phyloP scores from a whole-genome alignment of 495 filamentous ascomycete genomes.

The Penicillium maclennaniae region DNA sequence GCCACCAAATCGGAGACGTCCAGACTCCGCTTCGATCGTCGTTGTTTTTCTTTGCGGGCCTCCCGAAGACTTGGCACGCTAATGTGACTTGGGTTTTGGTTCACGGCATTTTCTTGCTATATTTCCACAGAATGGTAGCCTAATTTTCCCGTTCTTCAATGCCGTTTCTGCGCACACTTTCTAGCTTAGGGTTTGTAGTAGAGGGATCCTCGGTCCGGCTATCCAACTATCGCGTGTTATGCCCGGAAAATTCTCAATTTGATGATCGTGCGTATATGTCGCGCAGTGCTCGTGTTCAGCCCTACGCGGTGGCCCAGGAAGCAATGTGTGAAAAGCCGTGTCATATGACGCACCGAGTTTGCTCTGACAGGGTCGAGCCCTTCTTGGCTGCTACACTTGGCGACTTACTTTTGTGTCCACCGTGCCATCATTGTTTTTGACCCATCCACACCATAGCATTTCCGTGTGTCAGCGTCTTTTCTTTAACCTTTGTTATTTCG shows the following conservation, averaged over 20 bases:
- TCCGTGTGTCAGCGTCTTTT: not conserved
- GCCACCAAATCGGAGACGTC: not conserved
- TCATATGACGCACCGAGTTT: not conserved
- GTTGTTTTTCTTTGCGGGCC: not conserved
- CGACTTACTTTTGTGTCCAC: not conserved
- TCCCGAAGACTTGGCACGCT: constrained; percentile 2
- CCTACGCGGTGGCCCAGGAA: not conserved
- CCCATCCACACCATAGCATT: not conserved
- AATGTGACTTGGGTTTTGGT: not conserved
- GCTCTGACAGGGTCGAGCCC: not conserved
- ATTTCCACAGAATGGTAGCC: not conserved
- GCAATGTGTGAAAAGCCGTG: not conserved
- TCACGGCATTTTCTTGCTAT: not conserved
- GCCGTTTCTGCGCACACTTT: not conserved
- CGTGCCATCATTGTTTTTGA: not conserved
- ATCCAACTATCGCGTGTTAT: not conserved
- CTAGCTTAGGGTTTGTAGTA: not conserved
- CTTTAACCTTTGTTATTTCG: not conserved
- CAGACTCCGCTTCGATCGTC: constrained; percentile 2
- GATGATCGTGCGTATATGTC: not conserved
- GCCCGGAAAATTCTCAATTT: not conserved
- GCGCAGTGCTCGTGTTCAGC: not conserved
- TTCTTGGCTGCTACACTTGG: not conserved
- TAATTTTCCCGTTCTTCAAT: not conserved
- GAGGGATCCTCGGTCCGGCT: not conserved